Evolutionary conservation across 768 basidiomycete species (phyloP), one percentile per base, ranked within the genome.

Genomic region (Exidia glandulosa): DNA sequence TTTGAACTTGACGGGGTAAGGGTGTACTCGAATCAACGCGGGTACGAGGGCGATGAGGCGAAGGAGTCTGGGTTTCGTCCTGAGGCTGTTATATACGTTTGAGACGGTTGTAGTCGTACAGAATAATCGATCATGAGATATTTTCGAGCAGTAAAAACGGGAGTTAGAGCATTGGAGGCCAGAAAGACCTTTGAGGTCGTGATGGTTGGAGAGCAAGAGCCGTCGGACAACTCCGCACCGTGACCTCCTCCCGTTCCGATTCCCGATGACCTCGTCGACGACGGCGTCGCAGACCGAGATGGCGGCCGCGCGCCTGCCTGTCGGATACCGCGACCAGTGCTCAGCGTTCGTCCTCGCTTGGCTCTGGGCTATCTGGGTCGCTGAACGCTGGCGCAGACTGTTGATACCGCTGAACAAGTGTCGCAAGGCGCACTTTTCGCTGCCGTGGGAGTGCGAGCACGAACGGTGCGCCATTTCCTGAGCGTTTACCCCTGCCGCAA

Each of bases 391-490:
- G 32, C 54, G 37, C 66, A 96, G 93, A 59, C 78, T 94, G 30
- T 76, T 95, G 63, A 81, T 96, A 57, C 93, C 93, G 25, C 76
- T 96, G 61, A 95, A 96, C 69, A 75, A 84, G 63, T 96, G 93
- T 73, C 83, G 93, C 66, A 85, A 81, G 71, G 77, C 89, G 68
- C 82, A 82, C 56, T 75, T 74, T 57, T 96, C 92, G 71, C 72
- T 89, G 67, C 86, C 90, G n/a, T 96, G 93, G 93, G 86, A 94
- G 64, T 95, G 93, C 71, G 88, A 92, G 70, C 84, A 93, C 64
- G 88, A 95, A 75, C 78, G 89, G 90, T 19, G 37, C 55, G 33
- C 36, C n/a, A n/a, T n/a, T n/a, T n/a, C n/a, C n/a, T n/a, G n/a
- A n/a, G n/a, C n/a, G n/a, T n/a, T n/a, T n/a, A n/a, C n/a, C n/a